A percentile compares a stretch with the other conserved stretches of the same genome.
Conservation (phyloP, 1,284 basidiomycete genomes). For the Cryptococcus sp. region DNA sequence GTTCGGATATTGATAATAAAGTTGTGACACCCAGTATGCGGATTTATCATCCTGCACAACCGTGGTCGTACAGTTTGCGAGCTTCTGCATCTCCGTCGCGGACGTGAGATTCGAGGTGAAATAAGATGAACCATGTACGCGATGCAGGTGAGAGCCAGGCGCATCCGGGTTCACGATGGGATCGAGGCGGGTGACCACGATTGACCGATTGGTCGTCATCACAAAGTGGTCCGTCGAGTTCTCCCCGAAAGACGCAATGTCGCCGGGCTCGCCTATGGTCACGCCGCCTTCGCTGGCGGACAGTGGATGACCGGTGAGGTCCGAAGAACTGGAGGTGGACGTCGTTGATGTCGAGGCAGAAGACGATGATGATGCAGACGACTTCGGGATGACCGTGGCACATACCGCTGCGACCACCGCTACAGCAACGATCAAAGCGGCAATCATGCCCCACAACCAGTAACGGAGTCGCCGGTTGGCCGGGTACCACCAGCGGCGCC, state of each 20-base stretch:
- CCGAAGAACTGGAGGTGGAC: conserved; percentile 39
- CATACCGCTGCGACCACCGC: conserved; percentile 17
- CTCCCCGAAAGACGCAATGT: conserved; percentile 22
- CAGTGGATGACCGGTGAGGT: conserved; percentile 56
- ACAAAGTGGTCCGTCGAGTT: conserved; percentile 32
- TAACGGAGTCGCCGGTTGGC: conserved; percentile 11
- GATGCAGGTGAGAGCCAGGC: conserved; percentile 21
- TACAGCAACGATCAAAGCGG: conserved; percentile 15
- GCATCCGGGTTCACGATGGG: conserved; percentile 27
- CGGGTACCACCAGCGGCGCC: conserved; percentile 18
- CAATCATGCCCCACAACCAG: conserved; percentile 15
- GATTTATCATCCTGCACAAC: conserved; percentile 34
- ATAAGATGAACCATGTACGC: conserved; percentile 29
- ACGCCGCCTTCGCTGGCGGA: conserved; percentile 54
- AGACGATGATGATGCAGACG: conserved; percentile 60
- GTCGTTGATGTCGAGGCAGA: conserved; percentile 8
- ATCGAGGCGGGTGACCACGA: conserved; percentile 30
- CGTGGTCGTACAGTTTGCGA: conserved; percentile 32
- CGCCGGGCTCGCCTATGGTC: conserved; percentile 22
- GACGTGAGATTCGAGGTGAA: conserved; percentile 23
- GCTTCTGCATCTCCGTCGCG: conserved; percentile 15
- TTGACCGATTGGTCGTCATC: conserved; percentile 29
- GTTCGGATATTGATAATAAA: conserved; percentile 28
- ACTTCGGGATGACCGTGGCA: conserved; percentile 67
- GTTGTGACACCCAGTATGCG: conserved; percentile 31